Base-by-base conservation (phyloP, 1,284 basidiomycete species). In the Coniophora puteana region DNA sequence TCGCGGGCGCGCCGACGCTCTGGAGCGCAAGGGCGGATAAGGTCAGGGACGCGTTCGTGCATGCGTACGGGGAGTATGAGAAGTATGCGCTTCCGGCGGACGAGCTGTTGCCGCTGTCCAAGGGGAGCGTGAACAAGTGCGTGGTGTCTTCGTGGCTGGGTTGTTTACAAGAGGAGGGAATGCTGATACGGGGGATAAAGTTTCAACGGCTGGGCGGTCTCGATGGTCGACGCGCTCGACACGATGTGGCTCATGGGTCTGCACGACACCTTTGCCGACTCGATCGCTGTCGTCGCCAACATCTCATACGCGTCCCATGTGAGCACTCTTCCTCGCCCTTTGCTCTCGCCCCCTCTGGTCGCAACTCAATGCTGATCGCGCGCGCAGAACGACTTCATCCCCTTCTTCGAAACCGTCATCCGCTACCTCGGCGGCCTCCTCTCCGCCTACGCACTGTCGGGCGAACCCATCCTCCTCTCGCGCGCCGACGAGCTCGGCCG, bases 151-250 rank as follows among this genome's bases (percentile, higher is more conserved):
- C 13, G 17, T 49, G 23, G 18, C 16, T 12, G 14, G 14, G 20
- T 2, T 32, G 38, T 16, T 17, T 13, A 24, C n/a, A n/a, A n/a
- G n/a, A n/a, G n/a, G n/a, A n/a, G n/a, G n/a, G n/a, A n/a, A n/a
- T n/a, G n/a, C n/a, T n/a, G n/a, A n/a, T n/a, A n/a, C n/a, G n/a
- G n/a, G n/a, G n/a, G n/a, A n/a, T n/a, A n/a, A 27, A 80, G 77
- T 49, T 75, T 80, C 52, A 80, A 82, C 53, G 80, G 85, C 26
- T 92, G 89, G 89, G 84, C 84, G 28, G 76, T 89, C 1, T 82
- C 84, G 1, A 72, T 89, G 35, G 74, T 87, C 44, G 83, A 87
- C 53, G 72, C 76, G 2, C 68, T 91, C 37, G 87, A 90, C 55
- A 90, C 88, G 0, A 78, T 93, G 58, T 78, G 85, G 52, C 66